These are phyloP conservation scores for Botrytis medusae DNA, from an alignment of 2,329 filamentous ascomycete species.

Conservation along the genomic window DNA sequence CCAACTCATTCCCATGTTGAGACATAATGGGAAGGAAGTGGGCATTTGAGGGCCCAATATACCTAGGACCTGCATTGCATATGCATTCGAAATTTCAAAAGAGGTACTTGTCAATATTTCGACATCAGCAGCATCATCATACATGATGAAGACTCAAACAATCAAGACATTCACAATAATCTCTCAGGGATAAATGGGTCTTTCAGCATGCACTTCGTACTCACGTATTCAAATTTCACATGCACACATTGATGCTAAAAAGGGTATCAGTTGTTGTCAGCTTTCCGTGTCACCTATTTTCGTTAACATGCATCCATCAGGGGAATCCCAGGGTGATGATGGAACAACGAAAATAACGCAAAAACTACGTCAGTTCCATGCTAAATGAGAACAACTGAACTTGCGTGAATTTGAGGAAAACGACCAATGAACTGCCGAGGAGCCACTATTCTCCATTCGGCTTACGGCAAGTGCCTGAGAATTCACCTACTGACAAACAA, in stretches of 20 bases:
- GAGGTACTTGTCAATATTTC: background rate
- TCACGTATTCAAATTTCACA: background rate
- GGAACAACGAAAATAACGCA: background rate
- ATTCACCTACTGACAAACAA: background rate
- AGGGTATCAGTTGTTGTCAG: slow-evolving; percentile 6
- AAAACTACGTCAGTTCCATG: background rate
- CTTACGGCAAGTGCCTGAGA: background rate
- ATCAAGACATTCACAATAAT: background rate
- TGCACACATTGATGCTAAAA: background rate
- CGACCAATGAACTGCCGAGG: background rate
- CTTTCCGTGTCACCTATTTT: slow-evolving; percentile 5
- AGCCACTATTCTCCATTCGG: background rate
- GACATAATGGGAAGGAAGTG: background rate
- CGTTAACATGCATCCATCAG: slow-evolving; percentile 2
- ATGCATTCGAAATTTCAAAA: background rate
- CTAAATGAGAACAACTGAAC: background rate
- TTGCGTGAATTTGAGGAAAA: background rate
- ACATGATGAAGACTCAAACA: slow-evolving; percentile 4
- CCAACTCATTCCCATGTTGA: background rate
- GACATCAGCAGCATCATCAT: slow-evolving; percentile 2
- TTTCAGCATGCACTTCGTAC: background rate
- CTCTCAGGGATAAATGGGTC: background rate
- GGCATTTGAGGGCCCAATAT: background rate
- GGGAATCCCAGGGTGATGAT: background rate
- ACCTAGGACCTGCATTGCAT: slow-evolving; percentile 1